These are phyloP conservation scores for Neofusicoccum umdonicola DNA, from an alignment of 2,329 filamentous ascomycete genomes.

Conservation along the genomic window DNA sequence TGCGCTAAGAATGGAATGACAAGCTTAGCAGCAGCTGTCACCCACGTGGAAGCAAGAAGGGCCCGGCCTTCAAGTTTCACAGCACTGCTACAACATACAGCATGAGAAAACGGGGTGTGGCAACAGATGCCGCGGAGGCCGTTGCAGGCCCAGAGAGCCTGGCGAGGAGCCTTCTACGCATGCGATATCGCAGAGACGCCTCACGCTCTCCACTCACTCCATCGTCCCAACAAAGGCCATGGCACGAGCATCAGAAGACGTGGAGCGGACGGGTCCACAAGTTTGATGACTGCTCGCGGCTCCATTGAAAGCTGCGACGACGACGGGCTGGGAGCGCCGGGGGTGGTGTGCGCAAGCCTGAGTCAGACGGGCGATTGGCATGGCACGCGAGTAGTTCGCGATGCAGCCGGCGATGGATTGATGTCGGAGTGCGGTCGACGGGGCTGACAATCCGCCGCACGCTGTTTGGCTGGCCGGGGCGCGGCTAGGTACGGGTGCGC, in stretches of 20 bases:
- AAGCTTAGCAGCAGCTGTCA: too few relatives aligned
- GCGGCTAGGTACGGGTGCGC: constrained; percentile 3
- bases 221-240: not conserved
- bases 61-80: too few relatives aligned
- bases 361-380: not conserved
- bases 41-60: too few relatives aligned
- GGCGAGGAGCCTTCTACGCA: not conserved
- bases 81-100: too few relatives aligned
- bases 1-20: too few relatives aligned
- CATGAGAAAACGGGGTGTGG: too few relatives aligned
- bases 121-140: too few relatives aligned
- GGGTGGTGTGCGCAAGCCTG: not conserved
- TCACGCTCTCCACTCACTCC: not conserved
- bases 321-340: not conserved
- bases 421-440: not conserved
- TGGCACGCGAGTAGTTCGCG: not conserved
- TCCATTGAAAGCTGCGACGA: not conserved
- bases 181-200: constrained; percentile 1
- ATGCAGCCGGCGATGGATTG: not conserved
- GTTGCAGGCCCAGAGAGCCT: too few relatives aligned
- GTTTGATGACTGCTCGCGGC: not conserved
- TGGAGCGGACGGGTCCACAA: constrained; percentile 3
- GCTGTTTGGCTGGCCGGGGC: constrained; percentile 8
- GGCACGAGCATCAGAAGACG: constrained; percentile 5
- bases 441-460: constrained; percentile 11